Percentiles rank a stretch among this genome's conserved stretches.
These are phyloP conservation scores for Lasiodiplodia hormozganensis DNA, from an alignment of 2,329 filamentous ascomycete species.

Conservation along the genomic window DNA sequence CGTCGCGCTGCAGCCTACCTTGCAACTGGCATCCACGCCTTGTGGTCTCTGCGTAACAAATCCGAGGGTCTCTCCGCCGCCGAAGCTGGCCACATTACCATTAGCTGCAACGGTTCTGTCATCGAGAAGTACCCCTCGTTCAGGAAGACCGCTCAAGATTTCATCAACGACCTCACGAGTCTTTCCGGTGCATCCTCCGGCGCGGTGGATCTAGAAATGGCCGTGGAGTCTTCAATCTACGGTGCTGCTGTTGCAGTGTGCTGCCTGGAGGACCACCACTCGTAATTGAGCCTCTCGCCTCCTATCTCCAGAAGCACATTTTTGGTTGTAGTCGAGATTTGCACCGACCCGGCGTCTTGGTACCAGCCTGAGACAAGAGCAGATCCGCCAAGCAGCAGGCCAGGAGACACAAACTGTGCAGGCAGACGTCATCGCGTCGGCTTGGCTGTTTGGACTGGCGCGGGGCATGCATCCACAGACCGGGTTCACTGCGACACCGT, in stretches of 20 bases:
- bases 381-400: constrained; percentile 4
- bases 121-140: constrained; percentile 80
- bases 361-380: constrained; percentile 3
- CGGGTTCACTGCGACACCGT: constrained; percentile 17
- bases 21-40: constrained; percentile 67
- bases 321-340: constrained; percentile 10
- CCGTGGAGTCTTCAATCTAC: constrained; percentile 75
- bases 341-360: constrained; percentile 14
- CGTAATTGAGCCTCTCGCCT: not conserved
- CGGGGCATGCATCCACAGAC: constrained; percentile 18
- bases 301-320: not conserved
- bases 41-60: constrained; percentile 63
- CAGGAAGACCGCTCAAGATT: constrained; percentile 65
- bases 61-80: constrained; percentile 52
- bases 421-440: constrained; percentile 13
- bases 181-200: constrained; percentile 47
- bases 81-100: constrained; percentile 48
- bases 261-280: constrained; percentile 42
- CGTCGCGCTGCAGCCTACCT: constrained; percentile 67
- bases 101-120: constrained; percentile 82
- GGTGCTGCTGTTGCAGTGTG: constrained; percentile 73
- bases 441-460: constrained; percentile 20
- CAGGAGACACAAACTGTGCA: constrained; percentile 19
- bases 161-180: constrained; percentile 64
- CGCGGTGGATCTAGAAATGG: constrained; percentile 65